Percentiles rank a stretch among this genome's conserved stretches.
These are phyloP conservation scores for Fusarium mangiferae DNA, from an alignment of 2,329 filamentous ascomycete genomes.

Conservation along the genomic window DNA sequence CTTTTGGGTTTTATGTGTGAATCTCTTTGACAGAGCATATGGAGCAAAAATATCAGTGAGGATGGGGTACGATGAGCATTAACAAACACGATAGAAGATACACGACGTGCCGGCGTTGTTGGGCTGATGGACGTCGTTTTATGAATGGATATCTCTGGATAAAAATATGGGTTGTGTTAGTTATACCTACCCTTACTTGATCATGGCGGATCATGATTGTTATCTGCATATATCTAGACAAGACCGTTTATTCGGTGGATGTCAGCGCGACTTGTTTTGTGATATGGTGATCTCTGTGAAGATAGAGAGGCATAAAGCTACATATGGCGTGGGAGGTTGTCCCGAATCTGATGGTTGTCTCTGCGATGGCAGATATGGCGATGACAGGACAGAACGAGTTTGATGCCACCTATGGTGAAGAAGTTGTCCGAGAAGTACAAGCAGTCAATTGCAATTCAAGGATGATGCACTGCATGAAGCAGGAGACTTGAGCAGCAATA, in stretches of 20 bases:
- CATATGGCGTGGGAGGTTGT: neutral
- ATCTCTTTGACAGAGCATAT: neutral
- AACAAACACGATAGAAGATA: conserved; percentile 23
- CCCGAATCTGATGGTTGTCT: neutral
- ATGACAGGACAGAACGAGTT: neutral
- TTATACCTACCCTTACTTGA: conserved; percentile 4
- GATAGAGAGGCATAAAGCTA: neutral
- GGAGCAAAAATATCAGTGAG: conserved; percentile 1
- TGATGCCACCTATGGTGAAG: neutral
- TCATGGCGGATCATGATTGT: neutral
- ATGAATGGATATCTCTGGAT: neutral
- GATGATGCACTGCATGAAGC: neutral
- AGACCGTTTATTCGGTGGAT: neutral
- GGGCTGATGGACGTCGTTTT: neutral
- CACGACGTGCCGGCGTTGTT: conserved; percentile 16
- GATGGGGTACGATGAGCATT: conserved; percentile 13
- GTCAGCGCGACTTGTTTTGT: neutral
- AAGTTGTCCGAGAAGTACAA: neutral
- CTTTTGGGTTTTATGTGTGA: neutral
- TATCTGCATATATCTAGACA: conserved; percentile 18
- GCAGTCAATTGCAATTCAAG: neutral
- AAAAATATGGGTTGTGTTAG: neutral
- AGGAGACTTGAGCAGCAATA: too few relatives aligned
- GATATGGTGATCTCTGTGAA: neutral
- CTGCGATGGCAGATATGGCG: neutral